Base-by-base conservation (phyloP, 176 grass and related monocot species). In the Phoenix roebelenii region DNA sequence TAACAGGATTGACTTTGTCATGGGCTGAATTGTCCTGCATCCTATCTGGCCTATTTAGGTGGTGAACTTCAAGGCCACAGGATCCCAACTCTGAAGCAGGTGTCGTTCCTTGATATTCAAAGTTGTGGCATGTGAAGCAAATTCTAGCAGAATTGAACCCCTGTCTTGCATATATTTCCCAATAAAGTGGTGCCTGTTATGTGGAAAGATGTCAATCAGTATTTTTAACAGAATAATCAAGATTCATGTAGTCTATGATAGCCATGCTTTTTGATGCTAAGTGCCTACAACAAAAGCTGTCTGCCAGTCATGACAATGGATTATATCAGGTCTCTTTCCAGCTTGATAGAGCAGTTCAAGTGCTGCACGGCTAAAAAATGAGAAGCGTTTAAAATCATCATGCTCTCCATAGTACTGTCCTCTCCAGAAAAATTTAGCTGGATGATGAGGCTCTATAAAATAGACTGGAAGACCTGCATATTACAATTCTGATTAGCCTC, bases 231-330 rank as follows among this genome's bases (percentile, higher is more conserved):
- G 56, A 65, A 65, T 4, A 60, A 68, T 32, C 54, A 68, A 77
- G 22, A 50, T 63, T 55, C 57, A 55, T 64, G 66, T 15, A 25
- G 52, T 58, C 25, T 17, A 75, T 62, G 61, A 39, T 5, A 19
- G 26, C 57, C 53, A 71, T 49, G 55, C 26, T 4, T 69, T 19
- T 29, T 63, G 20, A 67, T 32, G 15, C 16, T 77, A 24, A 57
- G 39, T 24, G 24, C 86, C 63, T 90, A 97, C 92, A 68, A 97
- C 72, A 75, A 97, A 97, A 69, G 80, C 92, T 72, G 92, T 97
- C 73, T 87, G 92, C 92, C 92, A 97, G 59, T 97, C 92, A 85
- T 97, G 92, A 67, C 92, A 97, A 49, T 97, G 92, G 74, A 97
- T 97, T 70, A 97, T 91, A 61, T 97, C 87, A 72, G 89, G 63